These are phyloP conservation scores for Plasmopara viticola DNA, from an alignment of 352 stramenopile species.

Conservation along the genomic window DNA sequence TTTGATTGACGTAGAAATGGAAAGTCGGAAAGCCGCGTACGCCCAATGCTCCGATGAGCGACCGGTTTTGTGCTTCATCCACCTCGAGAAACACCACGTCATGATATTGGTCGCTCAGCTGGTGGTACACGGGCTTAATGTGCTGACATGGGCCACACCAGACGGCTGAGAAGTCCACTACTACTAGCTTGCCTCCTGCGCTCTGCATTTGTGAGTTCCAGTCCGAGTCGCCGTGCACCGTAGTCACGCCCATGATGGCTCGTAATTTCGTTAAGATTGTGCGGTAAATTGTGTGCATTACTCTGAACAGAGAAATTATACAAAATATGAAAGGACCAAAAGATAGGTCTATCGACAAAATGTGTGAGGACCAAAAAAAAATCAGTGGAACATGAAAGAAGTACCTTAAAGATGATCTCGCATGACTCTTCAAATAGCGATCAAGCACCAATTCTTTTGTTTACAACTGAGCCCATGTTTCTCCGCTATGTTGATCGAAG, in stretches of 20 bases:
- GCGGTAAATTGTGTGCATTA: too few species aligned
- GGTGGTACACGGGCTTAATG: constrained; percentile 82
- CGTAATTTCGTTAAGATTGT: too few species aligned
- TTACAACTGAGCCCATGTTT: too few species aligned
- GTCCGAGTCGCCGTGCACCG: constrained; percentile 65
- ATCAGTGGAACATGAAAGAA: too few species aligned
- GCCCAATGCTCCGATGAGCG: constrained; percentile 68
- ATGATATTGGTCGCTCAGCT: constrained; percentile 71
- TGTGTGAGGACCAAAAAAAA: too few species aligned
- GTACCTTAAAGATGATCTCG: too few species aligned
- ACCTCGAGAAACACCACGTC: constrained; percentile 87
- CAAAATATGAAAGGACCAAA: too few species aligned
- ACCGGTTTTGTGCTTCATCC: constrained; percentile 79
- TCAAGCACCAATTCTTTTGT: too few species aligned
- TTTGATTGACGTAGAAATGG: constrained; percentile 86
- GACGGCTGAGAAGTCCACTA: constrained; percentile 81
- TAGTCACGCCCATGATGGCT: constrained; percentile 53
- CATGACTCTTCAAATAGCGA: too few species aligned
- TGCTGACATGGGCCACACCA: constrained; percentile 84
- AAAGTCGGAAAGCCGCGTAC: constrained; percentile 88
- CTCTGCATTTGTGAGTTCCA: constrained; percentile 75
- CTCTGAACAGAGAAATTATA: too few species aligned
- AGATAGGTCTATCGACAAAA: too few species aligned
- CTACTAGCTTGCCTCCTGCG: constrained; percentile 82
- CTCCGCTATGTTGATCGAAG: too few species aligned